Base-by-base conservation (phyloP, 2,329 filamentous ascomycete species). In the Beauveria sp. region DNA sequence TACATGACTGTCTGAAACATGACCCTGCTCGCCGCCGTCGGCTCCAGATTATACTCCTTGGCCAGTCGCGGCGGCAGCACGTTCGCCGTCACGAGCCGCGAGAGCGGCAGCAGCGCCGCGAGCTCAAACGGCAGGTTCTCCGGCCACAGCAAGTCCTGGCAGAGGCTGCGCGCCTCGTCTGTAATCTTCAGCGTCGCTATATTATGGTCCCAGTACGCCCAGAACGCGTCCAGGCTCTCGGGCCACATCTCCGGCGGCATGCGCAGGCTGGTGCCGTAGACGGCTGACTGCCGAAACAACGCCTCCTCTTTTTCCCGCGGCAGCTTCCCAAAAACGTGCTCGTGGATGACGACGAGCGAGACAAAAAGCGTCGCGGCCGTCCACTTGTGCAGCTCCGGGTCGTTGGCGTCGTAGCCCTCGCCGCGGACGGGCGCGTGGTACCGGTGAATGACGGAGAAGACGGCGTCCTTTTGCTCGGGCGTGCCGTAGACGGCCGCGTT, bases 301-400 rank as follows among this genome's bases (percentile, higher is more conserved):
- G 18, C 22, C 40, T 64, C 64, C 28, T 74, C 69, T 7, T 69
- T 66, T 0, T 63, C 62, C 18, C 65, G 63, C 20, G 67, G 60
- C 59, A 76, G 66, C n/a, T 58, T 52, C 12, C 73, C 73, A 52
- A 73, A 73, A 20, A 75, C 63, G 53, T 70, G 66, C 62, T 75
- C 68, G 61, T 76, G 74, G 16, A 76, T 63, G 41, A 71, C 68
- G 44, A 72, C 65, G 6, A 68, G 67, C 1, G 72, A 68, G 7
- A 71, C 74, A 57, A 76, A 76, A 6, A 76, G 66, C 2, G 75
- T 76, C 1, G 74, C 71, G 0, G 74, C 73, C 14, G 76, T 73
- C 75, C 73, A 76, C 51, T 73, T 69, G 63, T 76, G 75, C 10
- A 76, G 69, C 34, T 67, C 63, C 5, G 72, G 69, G 60, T 76